Evolutionary conservation across 768 basidiomycete genomes (phyloP), one percentile per base, ranked within the genome.

Genomic region (Infundibulicybe gibba): DNA sequence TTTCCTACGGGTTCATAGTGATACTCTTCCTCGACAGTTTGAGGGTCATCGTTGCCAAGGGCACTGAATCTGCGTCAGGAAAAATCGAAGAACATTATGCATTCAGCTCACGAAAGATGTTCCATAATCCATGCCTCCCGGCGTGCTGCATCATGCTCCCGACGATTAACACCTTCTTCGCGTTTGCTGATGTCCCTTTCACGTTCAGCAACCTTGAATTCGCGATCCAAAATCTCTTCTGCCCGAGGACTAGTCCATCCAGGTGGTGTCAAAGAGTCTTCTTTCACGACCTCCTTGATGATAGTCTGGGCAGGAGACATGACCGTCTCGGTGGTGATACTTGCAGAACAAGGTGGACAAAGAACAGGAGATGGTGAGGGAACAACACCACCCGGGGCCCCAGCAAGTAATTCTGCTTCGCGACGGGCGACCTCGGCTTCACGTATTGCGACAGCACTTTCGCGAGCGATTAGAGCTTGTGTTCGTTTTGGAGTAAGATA

Each of bases 101-200:
- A 37, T 11, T 19, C 35, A 3, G 71, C 83, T 54, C 72, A 93
- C 91, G 89, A 83, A 32, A 93, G 79, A 57, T 93, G 90, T 52
- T 93, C 91, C 90, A 93, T 91, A 57, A 93, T 91, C 90, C 90
- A 93, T 21, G 71, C 75, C 63, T 93, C 90, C 48, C 90, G 89
- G 55, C 90, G 80, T 42, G 89, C 82, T 45, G 90, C 88, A 58
- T 93, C 90, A 35, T 90, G 86, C 61, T 93, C 90, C 46, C 90
- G 74, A 47, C 87, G 85, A 59, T 92, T 92, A 50, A 92, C 83
- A 41, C 71, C 78, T 60, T 93, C 90, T 64, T 93, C 90, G 32
- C 90, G 87, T 43, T 85, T 83, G 57, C 88, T 83, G 47, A 92
- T 90, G 50, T 93, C 91, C 20, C 90, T 79, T 55, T 93, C 90